Conservation (phyloP, 2,329 filamentous ascomycete genomes). For the Penicillium glabrum region DNA sequence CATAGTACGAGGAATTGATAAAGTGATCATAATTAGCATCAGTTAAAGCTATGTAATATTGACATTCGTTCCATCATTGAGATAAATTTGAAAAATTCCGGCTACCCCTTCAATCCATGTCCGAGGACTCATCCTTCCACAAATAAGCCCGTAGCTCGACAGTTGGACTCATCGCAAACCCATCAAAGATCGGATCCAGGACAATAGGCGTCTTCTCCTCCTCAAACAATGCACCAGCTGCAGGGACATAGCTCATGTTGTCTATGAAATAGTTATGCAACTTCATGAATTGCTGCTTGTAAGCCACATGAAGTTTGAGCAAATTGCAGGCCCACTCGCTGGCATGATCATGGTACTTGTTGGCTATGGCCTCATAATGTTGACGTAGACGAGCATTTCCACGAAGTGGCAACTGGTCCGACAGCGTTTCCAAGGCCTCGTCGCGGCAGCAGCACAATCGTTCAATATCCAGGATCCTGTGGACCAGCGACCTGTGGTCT, state of each 20-base stretch:
- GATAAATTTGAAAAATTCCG: no score
- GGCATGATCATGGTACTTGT: background rate
- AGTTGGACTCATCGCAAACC: background rate
- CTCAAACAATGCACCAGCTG: background rate
- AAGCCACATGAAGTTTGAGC: background rate
- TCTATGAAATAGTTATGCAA: background rate
- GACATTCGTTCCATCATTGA: no score
- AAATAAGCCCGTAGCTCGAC: background rate
- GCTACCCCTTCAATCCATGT: no score
- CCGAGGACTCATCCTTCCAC: no score
- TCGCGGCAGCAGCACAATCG: background rate
- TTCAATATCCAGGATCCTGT: background rate
- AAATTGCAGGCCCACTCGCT: background rate
- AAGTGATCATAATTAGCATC: no score
- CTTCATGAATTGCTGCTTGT: background rate
- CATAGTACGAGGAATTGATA: no score
- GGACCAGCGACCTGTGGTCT: background rate
- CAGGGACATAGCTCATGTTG: background rate
- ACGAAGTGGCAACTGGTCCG: background rate
- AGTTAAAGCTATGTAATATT: no score
- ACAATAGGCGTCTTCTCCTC: background rate
- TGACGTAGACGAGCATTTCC: background rate
- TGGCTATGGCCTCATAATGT: background rate
- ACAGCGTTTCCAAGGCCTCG: background rate
- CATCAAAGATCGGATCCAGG: background rate